These are phyloP conservation scores for Pythium pyrilobum DNA, from an alignment of 352 stramenopile species.

Conservation along the genomic window DNA sequence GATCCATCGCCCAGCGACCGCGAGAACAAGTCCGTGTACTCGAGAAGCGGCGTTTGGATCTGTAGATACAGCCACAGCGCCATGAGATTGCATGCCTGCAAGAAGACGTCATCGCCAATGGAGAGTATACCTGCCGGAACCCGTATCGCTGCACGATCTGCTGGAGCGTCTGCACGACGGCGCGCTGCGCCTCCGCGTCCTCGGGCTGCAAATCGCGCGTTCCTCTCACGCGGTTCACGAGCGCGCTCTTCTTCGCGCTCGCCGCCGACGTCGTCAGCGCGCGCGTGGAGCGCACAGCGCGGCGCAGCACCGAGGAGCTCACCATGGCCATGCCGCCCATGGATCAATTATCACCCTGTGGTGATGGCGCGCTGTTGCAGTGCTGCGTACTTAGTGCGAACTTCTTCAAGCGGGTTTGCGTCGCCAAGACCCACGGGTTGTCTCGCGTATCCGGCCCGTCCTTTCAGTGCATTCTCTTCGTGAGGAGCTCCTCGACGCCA, in stretches of 20 bases:
- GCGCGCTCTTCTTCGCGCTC: constrained; percentile 23
- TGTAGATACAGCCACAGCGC: constrained; percentile 10
- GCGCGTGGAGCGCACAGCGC: neutral
- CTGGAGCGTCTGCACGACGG: constrained; percentile 55
- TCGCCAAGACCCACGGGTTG: too few relatives aligned
- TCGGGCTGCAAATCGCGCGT: constrained; percentile 68
- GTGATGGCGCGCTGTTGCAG: neutral
- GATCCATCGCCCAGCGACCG: constrained; percentile 78
- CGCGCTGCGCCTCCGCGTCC: constrained; percentile 55
- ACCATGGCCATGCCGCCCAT: neutral
- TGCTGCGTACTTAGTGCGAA: too few relatives aligned
- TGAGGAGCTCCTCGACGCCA: too few relatives aligned
- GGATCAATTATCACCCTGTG: neutral
- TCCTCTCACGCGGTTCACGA: constrained; percentile 57
- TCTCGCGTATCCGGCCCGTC: neutral
- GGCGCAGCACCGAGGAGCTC: neutral
- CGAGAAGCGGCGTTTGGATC: constrained; percentile 81
- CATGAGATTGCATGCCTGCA: neutral
- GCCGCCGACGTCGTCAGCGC: constrained; percentile 1
- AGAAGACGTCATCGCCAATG: neutral
- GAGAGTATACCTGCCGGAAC: constrained; percentile 51
- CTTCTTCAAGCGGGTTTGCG: too few relatives aligned
- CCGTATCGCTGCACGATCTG: constrained; percentile 60
- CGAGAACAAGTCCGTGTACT: constrained; percentile 84
- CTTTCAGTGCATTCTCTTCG: neutral